Evolutionary conservation across 345 rosid species (phyloP), one percentile per base, ranked within the genome.

Genomic region (Corchorus olitorius): DNA sequence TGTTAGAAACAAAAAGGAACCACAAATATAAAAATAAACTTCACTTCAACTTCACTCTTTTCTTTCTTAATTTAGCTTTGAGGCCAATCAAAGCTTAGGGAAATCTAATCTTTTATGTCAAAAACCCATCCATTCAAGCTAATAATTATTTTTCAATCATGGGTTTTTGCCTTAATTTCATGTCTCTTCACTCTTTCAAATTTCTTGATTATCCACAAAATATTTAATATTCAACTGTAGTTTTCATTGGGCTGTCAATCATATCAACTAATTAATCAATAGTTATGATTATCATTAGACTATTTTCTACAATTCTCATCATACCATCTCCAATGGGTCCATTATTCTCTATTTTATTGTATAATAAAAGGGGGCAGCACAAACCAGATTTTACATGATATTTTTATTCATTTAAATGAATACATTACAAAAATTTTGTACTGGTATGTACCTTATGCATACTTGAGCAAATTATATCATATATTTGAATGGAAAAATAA

Each of bases 1-100:
- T 66, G 65, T 6, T 11, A 10, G 50, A 27, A 15, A 7, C 43
- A 45, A 8, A 8, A 58, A 9, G 2, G 1, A 10, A 4, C 20
- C 20, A 19, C 2, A 43, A 9, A 9, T 6, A 8, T 0, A 8
- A 61, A 41, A 65, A 16, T 15, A 37, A 16, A 15, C 81, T 70
- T 83, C 81, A 77, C 85, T 83, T 83, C 53, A 76, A 83, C 76
- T 69, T 3, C 74, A 83, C 85, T 73, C 78, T 79, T 63, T 70
- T 39, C 7, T 14, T n/a, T 33, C 75, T 75, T n/a, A 54, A 63
- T 56, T 50, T 39, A 20, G 71, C 22, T 13, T 70, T 66, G 35
- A n/a, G 34, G 58, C 46, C 33, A 62, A 66, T 49, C 77, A 70
- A 45, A 64, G 53, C 27, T 27, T 22, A 62, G 61, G 46, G 5